phyloP scores from a whole-genome alignment of 2,329 filamentous ascomycete genomes.

The Botryotinia calthae region DNA sequence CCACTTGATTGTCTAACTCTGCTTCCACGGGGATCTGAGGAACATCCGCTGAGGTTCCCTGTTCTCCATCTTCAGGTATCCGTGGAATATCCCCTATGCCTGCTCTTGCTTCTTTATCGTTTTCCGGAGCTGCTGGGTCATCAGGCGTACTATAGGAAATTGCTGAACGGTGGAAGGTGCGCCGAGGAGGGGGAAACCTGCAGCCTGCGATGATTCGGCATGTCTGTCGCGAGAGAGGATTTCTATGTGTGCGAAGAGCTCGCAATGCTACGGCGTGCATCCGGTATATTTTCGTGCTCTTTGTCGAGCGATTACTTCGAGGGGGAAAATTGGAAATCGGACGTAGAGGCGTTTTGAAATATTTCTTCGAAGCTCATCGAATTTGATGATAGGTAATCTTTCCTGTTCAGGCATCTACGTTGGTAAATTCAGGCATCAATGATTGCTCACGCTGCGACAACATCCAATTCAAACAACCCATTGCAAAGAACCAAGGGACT shows the following conservation, averaged over 20 bases:
- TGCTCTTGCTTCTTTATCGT: slow-evolving; percentile 24
- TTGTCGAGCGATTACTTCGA: slow-evolving; percentile 10
- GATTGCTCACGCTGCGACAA: background rate
- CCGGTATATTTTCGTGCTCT: slow-evolving; percentile 33
- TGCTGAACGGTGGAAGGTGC: slow-evolving; percentile 36
- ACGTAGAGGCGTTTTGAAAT: background rate
- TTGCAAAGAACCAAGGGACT: background rate
- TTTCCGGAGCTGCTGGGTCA: slow-evolving; percentile 21
- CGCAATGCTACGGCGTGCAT: slow-evolving; percentile 38
- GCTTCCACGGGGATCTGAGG: background rate
- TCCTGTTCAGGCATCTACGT: background rate
- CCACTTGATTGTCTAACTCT: slow-evolving; percentile 7
- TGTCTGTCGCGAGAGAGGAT: slow-evolving; percentile 31
- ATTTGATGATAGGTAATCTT: background rate
- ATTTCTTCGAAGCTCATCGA: slow-evolving; percentile 8
- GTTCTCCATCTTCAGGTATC: background rate
- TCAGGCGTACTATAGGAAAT: slow-evolving; percentile 32
- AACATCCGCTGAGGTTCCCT: background rate
- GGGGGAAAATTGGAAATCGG: background rate
- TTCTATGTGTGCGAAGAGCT: slow-evolving; percentile 34
- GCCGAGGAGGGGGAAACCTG: slow-evolving; percentile 32
- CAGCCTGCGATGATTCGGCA: slow-evolving; percentile 37
- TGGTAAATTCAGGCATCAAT: background rate
- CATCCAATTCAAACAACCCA: background rate
- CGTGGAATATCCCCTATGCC: slow-evolving; percentile 1